Conservation (phyloP, 441 rosid genomes). For the Sinapis alba region DNA sequence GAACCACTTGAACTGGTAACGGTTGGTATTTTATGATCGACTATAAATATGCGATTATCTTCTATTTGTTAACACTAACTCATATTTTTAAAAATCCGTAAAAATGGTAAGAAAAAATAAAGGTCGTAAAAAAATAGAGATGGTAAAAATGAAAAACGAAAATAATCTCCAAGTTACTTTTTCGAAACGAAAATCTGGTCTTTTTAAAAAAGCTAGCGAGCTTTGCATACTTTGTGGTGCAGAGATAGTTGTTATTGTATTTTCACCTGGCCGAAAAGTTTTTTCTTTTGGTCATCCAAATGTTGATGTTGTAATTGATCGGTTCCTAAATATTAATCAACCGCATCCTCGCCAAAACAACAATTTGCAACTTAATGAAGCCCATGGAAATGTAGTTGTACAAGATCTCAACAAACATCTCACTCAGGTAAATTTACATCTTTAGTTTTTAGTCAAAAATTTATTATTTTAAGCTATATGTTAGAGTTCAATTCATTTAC, state of each 20-base stretch:
- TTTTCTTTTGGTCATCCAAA: conserved; percentile 66
- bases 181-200: conserved; percentile 53
- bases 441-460: not conserved
- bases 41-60: conserved; percentile 26
- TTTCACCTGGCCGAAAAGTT: conserved; percentile 56
- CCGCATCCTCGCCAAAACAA: conserved; percentile 22
- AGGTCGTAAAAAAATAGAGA: conserved; percentile 57
- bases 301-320: conserved; percentile 40
- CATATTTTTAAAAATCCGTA: not conserved
- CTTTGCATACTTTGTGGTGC: conserved; percentile 58
- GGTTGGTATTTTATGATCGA: not conserved
- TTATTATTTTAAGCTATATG: not conserved
- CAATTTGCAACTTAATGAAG: conserved; percentile 46
- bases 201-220: conserved; percentile 66
- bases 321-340: conserved; percentile 38
- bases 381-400: conserved; percentile 44
- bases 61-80: not conserved
- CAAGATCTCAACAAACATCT: conserved; percentile 50
- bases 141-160: conserved; percentile 55
- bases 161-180: conserved; percentile 56
- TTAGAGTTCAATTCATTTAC: not conserved
- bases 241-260: conserved; percentile 48
- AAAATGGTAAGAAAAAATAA: conserved; percentile 47
- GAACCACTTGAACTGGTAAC: conserved; percentile 13
- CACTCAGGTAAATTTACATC: conserved; percentile 41